Conservation (phyloP, 345 rosid species). For the Ailanthus altissimus region DNA sequence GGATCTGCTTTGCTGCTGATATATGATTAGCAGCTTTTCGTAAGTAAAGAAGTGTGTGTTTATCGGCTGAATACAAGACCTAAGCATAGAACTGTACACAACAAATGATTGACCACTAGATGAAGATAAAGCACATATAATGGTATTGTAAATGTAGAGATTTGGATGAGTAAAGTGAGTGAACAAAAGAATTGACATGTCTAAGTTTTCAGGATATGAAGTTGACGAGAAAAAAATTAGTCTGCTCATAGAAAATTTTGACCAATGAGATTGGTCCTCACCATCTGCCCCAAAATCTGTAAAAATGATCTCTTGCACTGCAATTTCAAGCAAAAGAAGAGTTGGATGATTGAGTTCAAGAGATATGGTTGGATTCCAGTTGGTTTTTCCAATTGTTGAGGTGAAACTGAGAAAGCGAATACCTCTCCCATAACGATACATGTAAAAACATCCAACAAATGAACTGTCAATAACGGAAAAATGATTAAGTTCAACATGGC, state of each 20-base stretch:
- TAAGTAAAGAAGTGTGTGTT: slow-evolving; percentile 44
- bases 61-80: slow-evolving; percentile 44
- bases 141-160: slow-evolving; percentile 46
- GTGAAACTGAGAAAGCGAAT: slow-evolving; percentile 34
- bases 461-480: neutral
- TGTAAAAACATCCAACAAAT: slow-evolving; percentile 7
- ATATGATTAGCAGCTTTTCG: slow-evolving; percentile 31
- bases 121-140: slow-evolving; percentile 46
- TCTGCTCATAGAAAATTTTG: slow-evolving; percentile 62
- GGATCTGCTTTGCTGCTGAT: slow-evolving; percentile 50
- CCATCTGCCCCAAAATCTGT: slow-evolving; percentile 50
- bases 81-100: slow-evolving; percentile 46
- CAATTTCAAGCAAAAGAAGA: slow-evolving; percentile 51
- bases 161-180: slow-evolving; percentile 46
- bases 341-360: slow-evolving; percentile 49
- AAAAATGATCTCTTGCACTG: slow-evolving; percentile 45
- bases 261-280: slow-evolving; percentile 49
- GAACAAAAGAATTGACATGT: slow-evolving; percentile 45
- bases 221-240: slow-evolving; percentile 51
- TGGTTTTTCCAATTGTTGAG: slow-evolving; percentile 23
- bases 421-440: slow-evolving; percentile 30
- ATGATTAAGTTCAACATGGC: neutral
- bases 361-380: slow-evolving; percentile 51
- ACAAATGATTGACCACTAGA: slow-evolving; percentile 28
- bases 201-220: slow-evolving; percentile 48